phyloP scores from a whole-genome alignment of 805 yeast species.

The Lipomyces oligophaga region DNA sequence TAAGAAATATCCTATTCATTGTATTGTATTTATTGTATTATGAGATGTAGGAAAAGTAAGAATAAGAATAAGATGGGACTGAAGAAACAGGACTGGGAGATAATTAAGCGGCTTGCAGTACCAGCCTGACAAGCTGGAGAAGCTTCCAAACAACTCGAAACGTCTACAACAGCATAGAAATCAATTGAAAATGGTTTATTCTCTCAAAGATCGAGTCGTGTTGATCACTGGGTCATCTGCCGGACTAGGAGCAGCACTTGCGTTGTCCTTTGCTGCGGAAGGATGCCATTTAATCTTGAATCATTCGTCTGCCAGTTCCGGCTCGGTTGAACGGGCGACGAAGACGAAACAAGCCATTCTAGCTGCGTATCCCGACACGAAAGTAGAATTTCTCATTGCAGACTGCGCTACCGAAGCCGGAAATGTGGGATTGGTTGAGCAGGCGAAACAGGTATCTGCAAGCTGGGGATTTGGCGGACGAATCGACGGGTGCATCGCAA shows the following conservation, averaged over 20 bases:
- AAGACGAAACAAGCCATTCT: slow-evolving; percentile 26
- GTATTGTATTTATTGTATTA: no score
- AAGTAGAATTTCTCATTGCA: slow-evolving; percentile 32
- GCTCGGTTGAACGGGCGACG: slow-evolving; percentile 37
- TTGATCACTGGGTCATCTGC: slow-evolving; percentile 38
- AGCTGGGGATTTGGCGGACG: slow-evolving; percentile 31
- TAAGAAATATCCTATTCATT: no score
- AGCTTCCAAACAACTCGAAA: no score
- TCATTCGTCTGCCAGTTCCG: slow-evolving; percentile 30
- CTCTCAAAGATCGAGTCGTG: slow-evolving; percentile 34
- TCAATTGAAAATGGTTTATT: slow-evolving; percentile 25
- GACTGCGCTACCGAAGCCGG: slow-evolving; percentile 34
- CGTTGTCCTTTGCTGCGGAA: slow-evolving; percentile 38
- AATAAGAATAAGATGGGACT: no score
- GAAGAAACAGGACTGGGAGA: no score
- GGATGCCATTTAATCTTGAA: slow-evolving; percentile 40
- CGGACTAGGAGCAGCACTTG: slow-evolving; percentile 40
- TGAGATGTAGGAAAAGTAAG: no score
- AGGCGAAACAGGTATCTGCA: slow-evolving; percentile 28
- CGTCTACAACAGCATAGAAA: no score
- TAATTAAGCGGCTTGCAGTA: no score
- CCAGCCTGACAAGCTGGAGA: no score
- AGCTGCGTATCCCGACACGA: slow-evolving; percentile 24
- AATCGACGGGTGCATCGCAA: slow-evolving; percentile 42
- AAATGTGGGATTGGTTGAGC: slow-evolving; percentile 33